Evolutionary conservation across 2,329 filamentous ascomycete species (phyloP).

Genomic region (Colletotrichum echinochloae): DNA sequence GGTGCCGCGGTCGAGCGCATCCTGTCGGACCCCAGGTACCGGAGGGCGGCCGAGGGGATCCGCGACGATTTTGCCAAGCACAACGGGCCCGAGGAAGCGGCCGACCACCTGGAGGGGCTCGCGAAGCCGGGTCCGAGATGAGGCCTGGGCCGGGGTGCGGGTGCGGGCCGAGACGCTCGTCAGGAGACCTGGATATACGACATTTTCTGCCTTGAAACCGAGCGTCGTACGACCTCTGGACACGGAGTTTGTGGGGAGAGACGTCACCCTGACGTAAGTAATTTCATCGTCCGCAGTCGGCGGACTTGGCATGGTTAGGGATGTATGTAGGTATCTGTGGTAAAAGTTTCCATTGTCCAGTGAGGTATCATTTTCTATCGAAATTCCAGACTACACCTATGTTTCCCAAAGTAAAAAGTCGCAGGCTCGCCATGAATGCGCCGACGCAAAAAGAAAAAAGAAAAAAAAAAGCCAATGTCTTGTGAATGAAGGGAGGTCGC

Average conservation of each 20-base stretch:
- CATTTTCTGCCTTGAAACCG: conserved; percentile 2
- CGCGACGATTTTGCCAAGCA: not conserved
- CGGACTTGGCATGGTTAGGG: not conserved
- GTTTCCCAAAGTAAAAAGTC: conserved; percentile 8
- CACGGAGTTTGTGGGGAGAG: too few species aligned
- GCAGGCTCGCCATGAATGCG: conserved; percentile 20
- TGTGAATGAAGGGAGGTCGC: not conserved
- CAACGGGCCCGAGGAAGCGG: not conserved
- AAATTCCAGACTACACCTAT: conserved; percentile 19
- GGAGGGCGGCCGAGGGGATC: not conserved
- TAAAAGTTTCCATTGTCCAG: conserved; percentile 22
- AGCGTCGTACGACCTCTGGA: not conserved
- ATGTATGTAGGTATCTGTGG: not conserved
- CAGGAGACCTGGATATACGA: not conserved
- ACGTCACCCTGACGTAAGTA: not conserved
- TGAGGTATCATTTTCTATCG: conserved; percentile 36
- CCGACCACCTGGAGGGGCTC: conserved; percentile 8
- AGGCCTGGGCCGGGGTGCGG: not conserved
- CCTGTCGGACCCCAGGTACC: conserved; percentile 1
- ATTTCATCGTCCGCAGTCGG: not conserved
- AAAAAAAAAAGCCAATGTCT: too few species aligned
- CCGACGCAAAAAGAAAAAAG: conserved; percentile 24
- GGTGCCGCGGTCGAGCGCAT: conserved; percentile 22
- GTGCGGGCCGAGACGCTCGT: not conserved
- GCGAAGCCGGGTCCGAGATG: not conserved